A percentile compares a stretch with the other conserved stretches of the same genome.
phyloP scores from a whole-genome alignment of 2,329 filamentous ascomycete genomes.

The Aspergillus hortae region DNA sequence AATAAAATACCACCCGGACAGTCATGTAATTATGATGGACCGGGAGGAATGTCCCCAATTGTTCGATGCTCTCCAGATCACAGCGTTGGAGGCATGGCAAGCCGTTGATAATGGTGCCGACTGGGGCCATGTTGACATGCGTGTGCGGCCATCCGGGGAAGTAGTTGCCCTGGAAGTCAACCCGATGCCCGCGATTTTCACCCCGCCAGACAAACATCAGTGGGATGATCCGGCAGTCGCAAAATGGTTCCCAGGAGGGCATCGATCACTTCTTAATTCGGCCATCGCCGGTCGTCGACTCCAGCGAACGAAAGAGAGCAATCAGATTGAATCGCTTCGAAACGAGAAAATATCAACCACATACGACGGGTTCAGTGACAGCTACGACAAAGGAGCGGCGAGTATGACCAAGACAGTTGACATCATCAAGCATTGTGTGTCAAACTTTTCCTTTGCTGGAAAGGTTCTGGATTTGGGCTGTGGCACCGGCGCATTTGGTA shows the following conservation, averaged over 20 bases:
- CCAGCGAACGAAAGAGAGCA: not conserved
- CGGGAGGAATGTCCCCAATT: slow-evolving; percentile 6
- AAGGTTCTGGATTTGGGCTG: slow-evolving; percentile 19
- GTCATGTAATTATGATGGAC: not conserved
- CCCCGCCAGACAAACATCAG: slow-evolving; percentile 2
- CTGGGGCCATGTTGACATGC: slow-evolving; percentile 19
- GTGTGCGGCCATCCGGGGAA: slow-evolving; percentile 14
- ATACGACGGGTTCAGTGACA: not conserved
- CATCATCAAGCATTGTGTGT: not conserved
- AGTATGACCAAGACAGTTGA: slow-evolving; percentile 1
- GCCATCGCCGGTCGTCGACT: not conserved
- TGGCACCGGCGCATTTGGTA: slow-evolving; percentile 14
- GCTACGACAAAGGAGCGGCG: not conserved
- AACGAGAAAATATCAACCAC: not conserved
- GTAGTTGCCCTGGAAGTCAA: slow-evolving; percentile 22
- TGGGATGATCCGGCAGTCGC: not conserved
- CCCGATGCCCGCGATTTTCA: slow-evolving; percentile 19
- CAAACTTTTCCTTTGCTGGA: slow-evolving; percentile 3
- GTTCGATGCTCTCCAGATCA: slow-evolving; percentile 17
- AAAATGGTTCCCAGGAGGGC: slow-evolving; percentile 4
- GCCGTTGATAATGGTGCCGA: slow-evolving; percentile 16
- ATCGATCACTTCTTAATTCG: not conserved
- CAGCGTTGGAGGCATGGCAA: slow-evolving; percentile 17
- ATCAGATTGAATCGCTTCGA: not conserved
- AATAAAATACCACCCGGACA: slow-evolving; percentile 10